A percentile compares a stretch with the other conserved stretches of the same genome.
Conservation (phyloP, 2,329 filamentous ascomycete species). For the Trichophaea hybrida region DNA sequence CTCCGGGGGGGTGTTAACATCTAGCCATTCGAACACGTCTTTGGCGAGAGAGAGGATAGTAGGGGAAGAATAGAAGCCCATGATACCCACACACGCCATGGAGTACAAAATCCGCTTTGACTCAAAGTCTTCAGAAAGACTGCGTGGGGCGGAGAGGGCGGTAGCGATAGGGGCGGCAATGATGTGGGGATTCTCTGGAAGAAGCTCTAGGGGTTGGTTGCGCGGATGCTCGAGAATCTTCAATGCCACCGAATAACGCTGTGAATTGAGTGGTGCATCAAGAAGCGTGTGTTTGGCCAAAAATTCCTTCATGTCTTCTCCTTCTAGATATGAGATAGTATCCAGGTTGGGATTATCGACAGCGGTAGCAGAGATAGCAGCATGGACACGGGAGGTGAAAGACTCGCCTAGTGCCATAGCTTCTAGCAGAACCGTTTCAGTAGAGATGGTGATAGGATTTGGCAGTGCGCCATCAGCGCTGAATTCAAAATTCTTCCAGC, state of each 20-base stretch:
- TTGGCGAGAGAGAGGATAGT: slow-evolving; percentile 16
- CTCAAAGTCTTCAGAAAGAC: slow-evolving; percentile 5
- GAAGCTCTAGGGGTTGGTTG: neutral
- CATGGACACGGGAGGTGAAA: neutral
- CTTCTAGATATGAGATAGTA: neutral
- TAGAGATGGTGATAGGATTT: slow-evolving; percentile 11
- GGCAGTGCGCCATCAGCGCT: slow-evolving; percentile 12
- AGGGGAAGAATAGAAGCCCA: slow-evolving; percentile 17
- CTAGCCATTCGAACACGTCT: slow-evolving; percentile 17
- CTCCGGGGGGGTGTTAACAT: neutral
- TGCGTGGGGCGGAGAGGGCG: slow-evolving; percentile 18
- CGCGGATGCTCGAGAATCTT: neutral
- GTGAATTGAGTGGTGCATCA: neutral
- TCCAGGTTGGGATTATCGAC: neutral
- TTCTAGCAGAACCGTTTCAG: slow-evolving; percentile 16
- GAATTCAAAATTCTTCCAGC: slow-evolving; percentile 16
- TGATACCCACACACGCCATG: slow-evolving; percentile 20
- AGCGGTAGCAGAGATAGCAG: neutral
- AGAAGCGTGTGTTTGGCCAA: neutral
- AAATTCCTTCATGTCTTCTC: neutral
- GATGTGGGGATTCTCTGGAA: slow-evolving; percentile 17
- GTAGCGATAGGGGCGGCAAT: slow-evolving; percentile 17
- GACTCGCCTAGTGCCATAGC: slow-evolving; percentile 8
- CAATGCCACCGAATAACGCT: neutral
- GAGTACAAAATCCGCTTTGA: slow-evolving; percentile 22